These are phyloP conservation scores for Vanilla planifolia DNA, from an alignment of 106 monocot species.

Conservation along the genomic window DNA sequence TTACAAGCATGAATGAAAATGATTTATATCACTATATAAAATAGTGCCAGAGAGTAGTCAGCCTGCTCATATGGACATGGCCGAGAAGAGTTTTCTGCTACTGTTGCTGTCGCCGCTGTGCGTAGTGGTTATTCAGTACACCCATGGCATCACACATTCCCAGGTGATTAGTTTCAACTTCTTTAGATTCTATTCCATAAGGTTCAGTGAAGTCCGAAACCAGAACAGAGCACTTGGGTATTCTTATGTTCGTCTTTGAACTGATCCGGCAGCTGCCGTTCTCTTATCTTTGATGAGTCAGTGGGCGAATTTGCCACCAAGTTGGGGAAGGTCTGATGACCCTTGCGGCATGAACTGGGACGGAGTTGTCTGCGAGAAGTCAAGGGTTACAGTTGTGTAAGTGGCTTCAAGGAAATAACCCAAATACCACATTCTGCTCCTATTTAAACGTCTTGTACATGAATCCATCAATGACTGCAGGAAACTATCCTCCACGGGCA, in stretches of 20 bases:
- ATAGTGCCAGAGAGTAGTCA: too few relatives aligned
- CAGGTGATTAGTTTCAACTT: background rate
- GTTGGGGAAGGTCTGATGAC: constrained; percentile 5
- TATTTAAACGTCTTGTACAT: too few relatives aligned
- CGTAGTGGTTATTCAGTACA: background rate
- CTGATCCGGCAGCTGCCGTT: constrained; percentile 12
- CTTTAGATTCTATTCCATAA: background rate
- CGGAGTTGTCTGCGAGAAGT: constrained; percentile 4
- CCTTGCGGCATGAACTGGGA: constrained; percentile 11
- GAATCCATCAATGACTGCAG: constrained; percentile 33
- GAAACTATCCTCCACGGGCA: constrained; percentile 48
- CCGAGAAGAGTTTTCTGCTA: too few relatives aligned
- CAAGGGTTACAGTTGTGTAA: constrained; percentile 8
- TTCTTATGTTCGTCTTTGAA: too few relatives aligned
- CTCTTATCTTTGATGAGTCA: constrained; percentile 11
- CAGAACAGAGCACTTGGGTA: too few relatives aligned
- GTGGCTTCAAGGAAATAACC: background rate
- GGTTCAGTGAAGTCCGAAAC: too few relatives aligned
- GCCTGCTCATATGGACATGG: too few relatives aligned
- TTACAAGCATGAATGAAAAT: too few relatives aligned
- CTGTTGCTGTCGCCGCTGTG: background rate
- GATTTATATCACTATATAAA: too few relatives aligned
- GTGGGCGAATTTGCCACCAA: constrained; percentile 2
- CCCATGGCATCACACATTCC: constrained; percentile 1
- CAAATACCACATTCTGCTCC: background rate